Percentiles rank a stretch among this genome's conserved stretches.
Evolutionary conservation across 331 rosid genomes (phyloP).

Genomic region (Quercus lobata): DNA sequence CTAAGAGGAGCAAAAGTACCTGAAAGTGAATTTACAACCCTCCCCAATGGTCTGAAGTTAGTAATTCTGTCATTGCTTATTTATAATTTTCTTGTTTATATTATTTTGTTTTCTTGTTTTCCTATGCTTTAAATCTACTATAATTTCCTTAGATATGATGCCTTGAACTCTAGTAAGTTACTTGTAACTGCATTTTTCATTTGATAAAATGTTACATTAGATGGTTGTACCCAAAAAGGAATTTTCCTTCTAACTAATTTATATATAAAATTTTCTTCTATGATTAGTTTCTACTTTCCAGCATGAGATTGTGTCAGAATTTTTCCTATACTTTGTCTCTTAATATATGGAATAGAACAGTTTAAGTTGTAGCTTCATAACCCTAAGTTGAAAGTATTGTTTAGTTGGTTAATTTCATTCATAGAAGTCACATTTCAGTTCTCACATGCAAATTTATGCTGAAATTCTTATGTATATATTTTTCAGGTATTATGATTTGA

Average conservation of each 20-base stretch:
- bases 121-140: slow-evolving; percentile 7
- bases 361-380: neutral
- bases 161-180: neutral
- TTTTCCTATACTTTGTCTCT: neutral
- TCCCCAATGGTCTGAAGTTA: slow-evolving; percentile 90
- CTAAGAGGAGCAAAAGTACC: slow-evolving; percentile 87
- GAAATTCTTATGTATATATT: slow-evolving; percentile 16
- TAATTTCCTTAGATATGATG: neutral
- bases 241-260: neutral
- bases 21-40: slow-evolving; percentile 77
- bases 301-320: neutral
- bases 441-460: slow-evolving; percentile 7
- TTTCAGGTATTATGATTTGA: slow-evolving; percentile 92
- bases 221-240: neutral
- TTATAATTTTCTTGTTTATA: neutral
- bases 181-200: neutral
- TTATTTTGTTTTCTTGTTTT: neutral
- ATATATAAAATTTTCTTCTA: neutral
- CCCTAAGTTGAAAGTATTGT: neutral
- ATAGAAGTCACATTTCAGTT: slow-evolving; percentile 4
- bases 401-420: slow-evolving; percentile 13
- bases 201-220: neutral
- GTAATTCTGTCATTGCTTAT: slow-evolving; percentile 24
- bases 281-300: neutral
- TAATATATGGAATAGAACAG: neutral